phyloP scores from a whole-genome alignment of 75 land plant species.

The Pinus taeda region DNA sequence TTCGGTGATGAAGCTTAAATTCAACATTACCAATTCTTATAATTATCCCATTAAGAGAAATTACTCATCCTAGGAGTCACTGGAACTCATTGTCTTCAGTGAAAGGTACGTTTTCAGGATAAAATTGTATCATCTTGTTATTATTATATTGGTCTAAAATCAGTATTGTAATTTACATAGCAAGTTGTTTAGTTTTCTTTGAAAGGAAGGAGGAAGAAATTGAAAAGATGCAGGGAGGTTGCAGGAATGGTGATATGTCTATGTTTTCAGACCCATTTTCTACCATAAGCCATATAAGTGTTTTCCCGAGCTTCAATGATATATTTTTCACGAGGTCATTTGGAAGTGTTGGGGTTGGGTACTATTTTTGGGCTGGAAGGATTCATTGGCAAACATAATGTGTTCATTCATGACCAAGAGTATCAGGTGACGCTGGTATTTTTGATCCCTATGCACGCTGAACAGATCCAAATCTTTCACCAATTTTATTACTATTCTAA shows the following conservation, averaged over 20 bases:
- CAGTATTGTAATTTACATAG: too few relatives aligned
- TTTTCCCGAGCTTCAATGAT: constrained; percentile 49
- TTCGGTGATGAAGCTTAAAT: too few relatives aligned
- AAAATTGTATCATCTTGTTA: too few relatives aligned
- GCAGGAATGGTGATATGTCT: constrained; percentile 10
- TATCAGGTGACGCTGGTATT: neutral
- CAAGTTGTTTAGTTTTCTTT: too few relatives aligned
- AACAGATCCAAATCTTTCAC: neutral
- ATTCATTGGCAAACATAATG: constrained; percentile 11
- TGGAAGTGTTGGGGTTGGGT: constrained; percentile 26
- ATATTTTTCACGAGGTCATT: constrained; percentile 74
- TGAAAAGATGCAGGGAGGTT: constrained; percentile 32
- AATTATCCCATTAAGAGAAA: too few relatives aligned
- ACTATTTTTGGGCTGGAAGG: constrained; percentile 26
- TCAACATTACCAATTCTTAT: too few relatives aligned
- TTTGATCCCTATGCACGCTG: too few relatives aligned
- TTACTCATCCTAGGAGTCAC: too few relatives aligned
- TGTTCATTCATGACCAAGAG: neutral
- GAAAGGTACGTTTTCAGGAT: too few relatives aligned
- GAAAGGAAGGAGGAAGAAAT: too few relatives aligned
- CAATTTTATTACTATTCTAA: neutral
- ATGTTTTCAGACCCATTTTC: constrained; percentile 24
- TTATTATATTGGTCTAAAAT: too few relatives aligned
- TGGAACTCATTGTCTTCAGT: too few relatives aligned
- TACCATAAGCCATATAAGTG: constrained; percentile 23